Evolutionary conservation across 306 rosid species (phyloP), one percentile per base, ranked within the genome.

Genomic region (Cucurbita argyrosperma): DNA sequence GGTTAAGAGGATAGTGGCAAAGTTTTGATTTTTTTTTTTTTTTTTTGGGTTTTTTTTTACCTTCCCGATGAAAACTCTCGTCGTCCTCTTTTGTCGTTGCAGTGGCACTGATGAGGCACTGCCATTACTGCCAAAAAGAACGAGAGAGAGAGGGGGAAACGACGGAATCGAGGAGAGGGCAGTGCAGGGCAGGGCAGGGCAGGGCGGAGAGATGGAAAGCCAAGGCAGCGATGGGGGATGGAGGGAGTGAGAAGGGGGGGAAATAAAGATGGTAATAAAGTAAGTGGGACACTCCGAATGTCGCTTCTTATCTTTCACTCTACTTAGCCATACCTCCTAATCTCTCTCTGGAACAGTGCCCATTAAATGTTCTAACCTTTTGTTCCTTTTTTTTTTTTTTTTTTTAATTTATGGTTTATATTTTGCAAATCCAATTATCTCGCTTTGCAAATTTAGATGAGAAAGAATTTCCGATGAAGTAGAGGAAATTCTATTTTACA

Each of bases 241-340:
- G 79, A 65, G 3, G 7, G 58, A 53, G 74, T 60, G 64, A 58
- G 64, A 23, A 58, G 26, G 46, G 45, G 45, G 74, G 4, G 16
- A 57, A 52, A 7, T 3, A 46, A 85, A 83, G 89, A 84, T 81
- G 91, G 79, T 72, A 86, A 85, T 69, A 86, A 84, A 92, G 91
- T 74, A 43, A 56, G 96, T 90, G 98, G 96, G 96, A 88, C 98
- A 90, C 86, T 90, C 96, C 93, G 91, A 88, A 92, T 92, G 96
- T 88, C 96, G 88, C 92, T 76, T 82, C 82, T 68, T 38, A 77
- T 79, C 71, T 76, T 80, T 74, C 69, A 15, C 40, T 30, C 26
- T 18, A 30, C 52, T 23, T 8, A 52, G 62, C 58, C 1, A 2
- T 66, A 64, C 23, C 47, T n/a, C 8, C 30, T 64, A 66, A 6